Conservation (phyloP, 1,284 basidiomycete species). For the Ganoderma sinense region DNA sequence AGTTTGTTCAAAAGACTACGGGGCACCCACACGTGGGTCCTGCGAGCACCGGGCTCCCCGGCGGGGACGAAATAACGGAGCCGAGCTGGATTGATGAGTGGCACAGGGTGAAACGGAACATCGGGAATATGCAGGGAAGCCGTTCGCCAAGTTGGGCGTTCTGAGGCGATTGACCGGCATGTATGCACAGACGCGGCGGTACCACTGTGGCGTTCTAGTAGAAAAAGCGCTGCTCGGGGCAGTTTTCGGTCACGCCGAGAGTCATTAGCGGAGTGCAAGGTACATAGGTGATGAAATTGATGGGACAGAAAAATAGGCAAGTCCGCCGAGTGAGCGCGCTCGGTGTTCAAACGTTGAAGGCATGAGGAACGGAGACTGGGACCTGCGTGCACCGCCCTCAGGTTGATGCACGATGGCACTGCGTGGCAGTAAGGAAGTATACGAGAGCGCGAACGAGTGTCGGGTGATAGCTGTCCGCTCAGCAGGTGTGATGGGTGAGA, state of each 20-base stretch:
- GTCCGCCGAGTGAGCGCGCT: conserved; percentile 8
- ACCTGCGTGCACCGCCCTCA: conserved; percentile 12
- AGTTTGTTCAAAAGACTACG: conserved; percentile 2
- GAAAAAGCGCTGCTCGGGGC: background rate
- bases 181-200: background rate
- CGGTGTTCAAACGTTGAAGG: conserved; percentile 11
- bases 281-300: background rate
- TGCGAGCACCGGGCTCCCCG: background rate
- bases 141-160: background rate
- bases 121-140: background rate
- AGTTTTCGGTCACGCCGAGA: background rate
- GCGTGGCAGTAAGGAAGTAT: background rate
- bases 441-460: background rate
- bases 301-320: background rate
- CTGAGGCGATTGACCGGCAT: background rate
- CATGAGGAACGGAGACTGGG: conserved; percentile 7
- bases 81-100: conserved; percentile 6
- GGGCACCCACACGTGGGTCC: background rate
- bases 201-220: background rate
- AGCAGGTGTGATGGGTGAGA: background rate
- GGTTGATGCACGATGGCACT: conserved; percentile 10
- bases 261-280: background rate
- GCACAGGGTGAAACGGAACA: conserved; percentile 2
- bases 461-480: too few relatives aligned
- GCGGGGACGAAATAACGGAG: conserved; percentile 4